Conservation (phyloP, 805 yeast species). For the Suhomyces canberraensis region DNA sequence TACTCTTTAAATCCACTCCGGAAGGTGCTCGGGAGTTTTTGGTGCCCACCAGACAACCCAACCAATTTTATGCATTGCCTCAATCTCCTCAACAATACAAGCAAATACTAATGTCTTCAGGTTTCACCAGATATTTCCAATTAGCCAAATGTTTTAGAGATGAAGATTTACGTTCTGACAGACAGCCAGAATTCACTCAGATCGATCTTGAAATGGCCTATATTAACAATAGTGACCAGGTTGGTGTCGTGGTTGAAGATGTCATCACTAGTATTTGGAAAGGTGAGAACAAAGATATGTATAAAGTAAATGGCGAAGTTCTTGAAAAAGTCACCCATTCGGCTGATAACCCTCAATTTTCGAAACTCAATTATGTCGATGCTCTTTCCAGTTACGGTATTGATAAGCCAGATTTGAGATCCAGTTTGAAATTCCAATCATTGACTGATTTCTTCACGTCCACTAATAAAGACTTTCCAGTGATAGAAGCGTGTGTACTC, state of each 20-base stretch:
- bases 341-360: conserved; percentile 13
- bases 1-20: conserved; percentile 91
- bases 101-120: conserved; percentile 92
- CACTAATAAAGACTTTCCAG: conserved; percentile 48
- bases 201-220: conserved; percentile 94
- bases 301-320: conserved; percentile 26
- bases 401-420: conserved; percentile 91
- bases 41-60: conserved; percentile 76
- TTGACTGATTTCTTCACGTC: conserved; percentile 41
- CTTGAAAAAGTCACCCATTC: conserved; percentile 12
- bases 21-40: conserved; percentile 97
- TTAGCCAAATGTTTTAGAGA: conserved; percentile 93
- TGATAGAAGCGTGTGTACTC: conserved; percentile 71
- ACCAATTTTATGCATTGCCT: conserved; percentile 80
- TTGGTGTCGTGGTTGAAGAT: conserved; percentile 59
- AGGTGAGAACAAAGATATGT: conserved; percentile 39
- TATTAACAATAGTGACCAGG: conserved; percentile 61
- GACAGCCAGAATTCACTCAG: conserved; percentile 98
- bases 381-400: conserved; percentile 78
- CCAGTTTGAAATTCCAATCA: conserved; percentile 47
- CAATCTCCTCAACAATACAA: conserved; percentile 98
- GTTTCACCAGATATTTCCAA: conserved; percentile 82
- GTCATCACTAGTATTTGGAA: conserved; percentile 58
- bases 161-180: conserved; percentile 89
- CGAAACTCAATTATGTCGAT: conserved; percentile 57